These are phyloP conservation scores for Polychytrium aggregatum DNA, from an alignment of 192 early-diverging fungal genomes.

Conservation along the genomic window DNA sequence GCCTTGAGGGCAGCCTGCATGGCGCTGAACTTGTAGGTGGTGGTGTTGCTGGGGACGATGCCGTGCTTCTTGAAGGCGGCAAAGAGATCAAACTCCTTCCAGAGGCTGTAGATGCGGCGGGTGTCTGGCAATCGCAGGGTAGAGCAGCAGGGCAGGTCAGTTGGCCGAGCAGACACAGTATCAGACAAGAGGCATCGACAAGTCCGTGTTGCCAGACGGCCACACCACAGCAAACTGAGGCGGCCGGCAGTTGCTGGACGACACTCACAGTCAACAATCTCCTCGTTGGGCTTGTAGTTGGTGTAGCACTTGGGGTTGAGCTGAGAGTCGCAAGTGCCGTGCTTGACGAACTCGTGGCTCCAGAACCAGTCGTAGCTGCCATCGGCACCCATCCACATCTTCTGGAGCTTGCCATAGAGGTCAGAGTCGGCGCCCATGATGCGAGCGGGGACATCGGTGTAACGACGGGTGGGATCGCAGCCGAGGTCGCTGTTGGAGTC, in stretches of 20 bases:
- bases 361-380: slow-evolving; percentile 70
- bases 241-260: too few relatives aligned
- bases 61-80: slow-evolving; percentile 28
- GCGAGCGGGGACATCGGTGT: slow-evolving; percentile 43
- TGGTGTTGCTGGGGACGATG: slow-evolving; percentile 23
- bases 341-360: slow-evolving; percentile 74
- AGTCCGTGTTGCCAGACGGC: too few relatives aligned
- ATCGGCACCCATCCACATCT: slow-evolving; percentile 57
- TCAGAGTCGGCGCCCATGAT: slow-evolving; percentile 25
- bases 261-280: too few relatives aligned
- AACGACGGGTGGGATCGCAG: slow-evolving; percentile 53
- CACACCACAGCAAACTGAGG: too few relatives aligned
- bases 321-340: slow-evolving; percentile 65
- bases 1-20: slow-evolving; percentile 14
- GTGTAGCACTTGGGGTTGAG: slow-evolving; percentile 48
- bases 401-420: slow-evolving; percentile 37
- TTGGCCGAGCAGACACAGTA: too few relatives aligned
- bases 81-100: slow-evolving; percentile 43
- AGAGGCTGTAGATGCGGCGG: slow-evolving; percentile 39
- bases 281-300: too few relatives aligned
- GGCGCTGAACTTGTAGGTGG: slow-evolving; percentile 8
- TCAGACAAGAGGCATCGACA: too few relatives aligned
- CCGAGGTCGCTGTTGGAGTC: slow-evolving; percentile 28
- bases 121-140: too few relatives aligned
- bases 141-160: too few relatives aligned